phyloP scores from a whole-genome alignment of 768 basidiomycete species.

The Trametes maxima region DNA sequence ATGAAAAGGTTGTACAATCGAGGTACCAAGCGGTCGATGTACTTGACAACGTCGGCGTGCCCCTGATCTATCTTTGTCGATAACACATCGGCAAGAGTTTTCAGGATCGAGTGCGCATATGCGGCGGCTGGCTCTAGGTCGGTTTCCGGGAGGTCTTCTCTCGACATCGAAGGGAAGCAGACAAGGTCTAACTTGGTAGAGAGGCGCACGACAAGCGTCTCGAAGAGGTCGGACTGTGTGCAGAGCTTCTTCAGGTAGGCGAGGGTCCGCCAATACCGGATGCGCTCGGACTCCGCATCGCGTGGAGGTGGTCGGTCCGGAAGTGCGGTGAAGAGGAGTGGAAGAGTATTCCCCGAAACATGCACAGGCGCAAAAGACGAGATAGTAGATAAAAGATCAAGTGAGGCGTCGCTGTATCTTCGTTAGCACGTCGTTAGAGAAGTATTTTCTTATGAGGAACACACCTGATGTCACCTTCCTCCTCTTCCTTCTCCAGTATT shows the following conservation, averaged over 20 bases:
- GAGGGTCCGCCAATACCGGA: slow-evolving; percentile 68
- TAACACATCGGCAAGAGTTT: slow-evolving; percentile 66
- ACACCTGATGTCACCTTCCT: slow-evolving; percentile 50
- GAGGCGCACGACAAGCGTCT: slow-evolving; percentile 76
- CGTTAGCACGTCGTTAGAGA: neutral
- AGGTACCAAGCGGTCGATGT: slow-evolving; percentile 75
- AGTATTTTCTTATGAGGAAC: slow-evolving; percentile 27
- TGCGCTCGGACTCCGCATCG: slow-evolving; percentile 56
- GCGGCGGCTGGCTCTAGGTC: slow-evolving; percentile 70
- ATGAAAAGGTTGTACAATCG: slow-evolving; percentile 67
- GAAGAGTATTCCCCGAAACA: slow-evolving; percentile 75
- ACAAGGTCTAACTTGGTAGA: slow-evolving; percentile 74
- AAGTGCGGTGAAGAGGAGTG: slow-evolving; percentile 73
- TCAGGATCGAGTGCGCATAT: slow-evolving; percentile 83
- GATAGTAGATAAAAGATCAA: slow-evolving; percentile 66
- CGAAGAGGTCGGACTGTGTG: slow-evolving; percentile 76
- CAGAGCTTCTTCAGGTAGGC: slow-evolving; percentile 73
- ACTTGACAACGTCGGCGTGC: slow-evolving; percentile 76
- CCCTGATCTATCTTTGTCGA: slow-evolving; percentile 46
- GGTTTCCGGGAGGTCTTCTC: slow-evolving; percentile 22
- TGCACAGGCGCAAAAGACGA: slow-evolving; percentile 60
- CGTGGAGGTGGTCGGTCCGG: slow-evolving; percentile 66
- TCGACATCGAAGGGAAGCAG: slow-evolving; percentile 43
- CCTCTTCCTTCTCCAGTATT: slow-evolving; percentile 54
- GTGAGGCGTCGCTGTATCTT: slow-evolving; percentile 52